phyloP scores from a whole-genome alignment of 352 stramenopile species.

The Pythium monospermum region DNA sequence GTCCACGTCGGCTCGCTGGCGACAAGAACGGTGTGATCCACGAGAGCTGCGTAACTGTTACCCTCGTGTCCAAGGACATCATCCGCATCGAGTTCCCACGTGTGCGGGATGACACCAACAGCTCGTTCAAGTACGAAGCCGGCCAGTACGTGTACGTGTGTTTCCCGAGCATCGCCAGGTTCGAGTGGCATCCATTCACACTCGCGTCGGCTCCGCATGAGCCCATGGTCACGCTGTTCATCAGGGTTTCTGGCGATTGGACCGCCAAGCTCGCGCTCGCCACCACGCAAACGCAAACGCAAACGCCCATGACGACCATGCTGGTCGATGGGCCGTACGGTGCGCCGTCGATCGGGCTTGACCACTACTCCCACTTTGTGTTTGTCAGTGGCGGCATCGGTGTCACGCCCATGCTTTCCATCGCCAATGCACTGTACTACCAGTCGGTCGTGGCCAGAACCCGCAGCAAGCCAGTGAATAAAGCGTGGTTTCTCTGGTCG shows the following conservation, averaged over 20 bases:
- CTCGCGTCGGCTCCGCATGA: slow-evolving; percentile 73
- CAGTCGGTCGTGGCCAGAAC: neutral
- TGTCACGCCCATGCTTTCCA: slow-evolving; percentile 44
- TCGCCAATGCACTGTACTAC: slow-evolving; percentile 41
- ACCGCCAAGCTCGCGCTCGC: slow-evolving; percentile 41
- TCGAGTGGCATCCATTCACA: slow-evolving; percentile 88
- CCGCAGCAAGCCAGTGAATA: slow-evolving; percentile 18
- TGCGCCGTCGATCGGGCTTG: slow-evolving; percentile 33
- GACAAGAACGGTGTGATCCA: slow-evolving; percentile 17
- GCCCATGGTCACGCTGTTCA: slow-evolving; percentile 60
- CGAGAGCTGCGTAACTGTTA: slow-evolving; percentile 1
- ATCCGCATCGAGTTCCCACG: slow-evolving; percentile 44
- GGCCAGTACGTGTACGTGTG: slow-evolving; percentile 81
- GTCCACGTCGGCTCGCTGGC: slow-evolving; percentile 17
- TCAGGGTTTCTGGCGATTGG: slow-evolving; percentile 62
- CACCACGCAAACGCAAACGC: neutral
- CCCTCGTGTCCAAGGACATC: slow-evolving; percentile 21
- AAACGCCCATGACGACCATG: slow-evolving; percentile 22
- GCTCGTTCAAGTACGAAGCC: slow-evolving; percentile 30
- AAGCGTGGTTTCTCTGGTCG: slow-evolving; percentile 48
- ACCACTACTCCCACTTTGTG: slow-evolving; percentile 45
- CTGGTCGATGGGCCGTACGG: slow-evolving; percentile 56
- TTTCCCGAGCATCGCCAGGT: slow-evolving; percentile 51
- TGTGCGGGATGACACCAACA: slow-evolving; percentile 26
- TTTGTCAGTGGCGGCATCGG: slow-evolving; percentile 46